Base-by-base conservation (phyloP, 2,329 filamentous ascomycete species). In the Botryotinia narcissicola region DNA sequence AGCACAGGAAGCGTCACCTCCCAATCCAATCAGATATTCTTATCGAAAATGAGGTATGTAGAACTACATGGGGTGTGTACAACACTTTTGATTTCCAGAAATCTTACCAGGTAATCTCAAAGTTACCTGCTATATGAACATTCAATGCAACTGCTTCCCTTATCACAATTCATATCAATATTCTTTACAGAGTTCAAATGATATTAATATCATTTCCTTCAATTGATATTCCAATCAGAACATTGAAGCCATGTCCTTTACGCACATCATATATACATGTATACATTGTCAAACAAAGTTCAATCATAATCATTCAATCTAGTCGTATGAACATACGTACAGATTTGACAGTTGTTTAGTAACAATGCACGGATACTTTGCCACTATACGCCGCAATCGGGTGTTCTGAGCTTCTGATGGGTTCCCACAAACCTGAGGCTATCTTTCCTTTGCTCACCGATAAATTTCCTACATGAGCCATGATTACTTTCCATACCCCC, bases 321-420 rank as follows among this genome's bases (percentile, higher is more conserved):
- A 7, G 35, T 35, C 35, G 35, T 35, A 35, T 35, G 18, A 42
- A 42, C n/a, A 14, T 42, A 42, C 42, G 42, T 16, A 69, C n/a
- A 68, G 25, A 67, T 67, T 42, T 62, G 37, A 46, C 61, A 64
- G 32, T 20, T 57, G 64, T 68, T 68, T 3, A 57, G 64, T 68
- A 6, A 57, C 64, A 54, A 68, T 68, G 46, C 35, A 68, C 35
- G n/a, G 64, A 32, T 57, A 42, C 14, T 42, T 42, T 57, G 61
- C 61, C 25, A 32, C 46, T 35, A 40, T 20, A 54, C 64, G 48
- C 66, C 37, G 35, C 35, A 42, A 57, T 32, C 35, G 51, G 48
- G 35, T 57, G 48, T 42, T 57, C 35, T 32, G 32, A 40, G 32
- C 60, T 42, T 62, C 25, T 62, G 25, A 20, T n/a, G 35, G 25